Percentiles rank a stretch among this genome's conserved stretches.
Evolutionary conservation across 805 yeast species (phyloP).

Genomic region (Yamadazyma paraphyllophila): DNA sequence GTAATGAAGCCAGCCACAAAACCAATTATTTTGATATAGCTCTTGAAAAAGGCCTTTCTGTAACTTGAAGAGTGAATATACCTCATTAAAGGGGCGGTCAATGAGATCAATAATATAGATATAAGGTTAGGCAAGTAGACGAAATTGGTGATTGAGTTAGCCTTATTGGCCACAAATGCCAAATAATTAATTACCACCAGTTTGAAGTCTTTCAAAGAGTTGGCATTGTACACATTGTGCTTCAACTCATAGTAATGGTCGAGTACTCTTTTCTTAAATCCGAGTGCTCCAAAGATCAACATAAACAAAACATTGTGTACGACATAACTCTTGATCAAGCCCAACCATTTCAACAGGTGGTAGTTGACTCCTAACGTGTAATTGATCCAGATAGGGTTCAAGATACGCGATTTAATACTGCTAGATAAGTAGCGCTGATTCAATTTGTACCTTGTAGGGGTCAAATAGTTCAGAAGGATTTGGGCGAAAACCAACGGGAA

Average conservation of each 20-base stretch:
- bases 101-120: constrained; percentile 31
- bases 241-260: constrained; percentile 25
- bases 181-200: constrained; percentile 18
- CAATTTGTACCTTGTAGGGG: constrained; percentile 35
- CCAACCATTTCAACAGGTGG: constrained; percentile 28
- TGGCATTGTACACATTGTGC: constrained; percentile 12
- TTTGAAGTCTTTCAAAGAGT: constrained; percentile 8
- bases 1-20: constrained; percentile 31
- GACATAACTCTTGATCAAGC: constrained; percentile 25
- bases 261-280: constrained; percentile 21
- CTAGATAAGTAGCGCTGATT: constrained; percentile 36
- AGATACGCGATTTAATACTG: constrained; percentile 27
- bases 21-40: constrained; percentile 36
- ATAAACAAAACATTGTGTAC: constrained; percentile 24
- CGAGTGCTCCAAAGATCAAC: constrained; percentile 17
- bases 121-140: constrained; percentile 36
- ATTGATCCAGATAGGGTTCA: constrained; percentile 44
- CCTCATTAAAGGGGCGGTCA: constrained; percentile 31
- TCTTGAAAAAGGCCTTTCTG: constrained; percentile 28
- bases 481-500: constrained; percentile 39
- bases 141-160: constrained; percentile 33
- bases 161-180: constrained; percentile 20
- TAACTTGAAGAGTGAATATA: constrained; percentile 15
- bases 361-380: constrained; percentile 27
- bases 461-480: constrained; percentile 38